Evolutionary conservation across 257 asterid species (phyloP).

Genomic region (Jaltomata sinuosa): DNA sequence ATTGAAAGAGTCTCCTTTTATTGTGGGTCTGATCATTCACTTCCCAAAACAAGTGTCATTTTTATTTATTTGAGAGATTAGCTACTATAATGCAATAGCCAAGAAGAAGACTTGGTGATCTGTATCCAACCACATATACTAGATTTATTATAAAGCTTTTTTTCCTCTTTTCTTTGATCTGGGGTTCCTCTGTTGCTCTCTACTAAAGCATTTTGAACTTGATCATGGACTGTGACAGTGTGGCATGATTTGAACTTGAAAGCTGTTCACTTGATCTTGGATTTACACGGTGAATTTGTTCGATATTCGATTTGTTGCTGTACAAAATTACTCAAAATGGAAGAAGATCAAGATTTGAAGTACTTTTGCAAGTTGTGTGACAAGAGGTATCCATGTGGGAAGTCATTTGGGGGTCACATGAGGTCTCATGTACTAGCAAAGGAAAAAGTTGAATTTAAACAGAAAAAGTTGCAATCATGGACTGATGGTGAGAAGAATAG

Average conservation of each 20-base stretch:
- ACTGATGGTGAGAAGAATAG: conserved; percentile 4
- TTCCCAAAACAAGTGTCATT: neutral
- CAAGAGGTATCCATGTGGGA: conserved; percentile 72
- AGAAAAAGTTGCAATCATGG: conserved; percentile 27
- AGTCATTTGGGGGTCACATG: conserved; percentile 86
- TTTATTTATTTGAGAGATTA: conserved; percentile 4
- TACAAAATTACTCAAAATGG: conserved; percentile 18
- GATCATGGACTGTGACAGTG: neutral
- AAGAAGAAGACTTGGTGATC: neutral
- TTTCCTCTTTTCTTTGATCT: neutral
- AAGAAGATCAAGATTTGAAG: conserved; percentile 44
- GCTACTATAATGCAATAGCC: neutral
- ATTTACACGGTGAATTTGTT: neutral
- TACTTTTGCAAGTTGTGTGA: conserved; percentile 64
- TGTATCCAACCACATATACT: neutral
- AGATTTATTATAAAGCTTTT: neutral
- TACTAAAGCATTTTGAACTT: neutral
- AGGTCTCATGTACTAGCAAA: conserved; percentile 66
- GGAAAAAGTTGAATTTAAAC: conserved; percentile 24
- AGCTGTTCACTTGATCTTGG: neutral
- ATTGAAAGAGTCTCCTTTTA: conserved; percentile 8
- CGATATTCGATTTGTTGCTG: neutral
- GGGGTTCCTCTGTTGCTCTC: neutral
- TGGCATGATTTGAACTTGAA: conserved; percentile 1
- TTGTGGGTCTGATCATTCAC: conserved; percentile 11